Percentiles rank a stretch among this genome's conserved stretches.
These are phyloP conservation scores for Botrytis fabae DNA, from an alignment of 2,329 filamentous ascomycete genomes.

Conservation along the genomic window DNA sequence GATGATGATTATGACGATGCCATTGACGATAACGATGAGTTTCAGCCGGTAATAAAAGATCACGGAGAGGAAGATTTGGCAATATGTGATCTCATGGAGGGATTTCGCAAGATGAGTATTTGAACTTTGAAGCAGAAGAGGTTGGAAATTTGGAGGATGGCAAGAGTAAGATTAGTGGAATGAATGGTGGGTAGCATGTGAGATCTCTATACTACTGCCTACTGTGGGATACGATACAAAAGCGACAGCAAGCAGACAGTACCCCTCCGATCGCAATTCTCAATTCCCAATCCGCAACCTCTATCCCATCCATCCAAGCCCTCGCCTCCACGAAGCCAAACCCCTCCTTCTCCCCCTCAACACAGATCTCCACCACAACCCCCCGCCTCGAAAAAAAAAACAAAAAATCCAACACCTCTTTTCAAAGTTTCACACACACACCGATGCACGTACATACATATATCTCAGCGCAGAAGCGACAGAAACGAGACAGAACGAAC, in stretches of 20 bases:
- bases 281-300: background rate
- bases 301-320: background rate
- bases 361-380: background rate
- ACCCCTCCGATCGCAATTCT: background rate
- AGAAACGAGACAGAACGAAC: too few relatives aligned
- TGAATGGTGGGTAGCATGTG: background rate
- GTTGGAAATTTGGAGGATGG: too few relatives aligned
- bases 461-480: too few relatives aligned
- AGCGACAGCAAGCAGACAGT: background rate
- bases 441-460: too few relatives aligned
- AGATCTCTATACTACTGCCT: background rate
- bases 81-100: background rate
- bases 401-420: fast-evolving
- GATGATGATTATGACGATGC: background rate
- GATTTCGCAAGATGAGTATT: background rate
- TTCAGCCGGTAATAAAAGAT: background rate
- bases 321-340: background rate
- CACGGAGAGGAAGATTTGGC: background rate
- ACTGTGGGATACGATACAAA: background rate
- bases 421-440: background rate
- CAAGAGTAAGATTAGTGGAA: fast-evolving
- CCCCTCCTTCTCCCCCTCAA: background rate
- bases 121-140: background rate
- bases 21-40: background rate
- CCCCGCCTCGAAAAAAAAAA: background rate